Percentiles rank a stretch among this genome's conserved stretches.
These are phyloP conservation scores for Amanita muscaria DNA, from an alignment of 768 basidiomycete genomes.

Conservation along the genomic window DNA sequence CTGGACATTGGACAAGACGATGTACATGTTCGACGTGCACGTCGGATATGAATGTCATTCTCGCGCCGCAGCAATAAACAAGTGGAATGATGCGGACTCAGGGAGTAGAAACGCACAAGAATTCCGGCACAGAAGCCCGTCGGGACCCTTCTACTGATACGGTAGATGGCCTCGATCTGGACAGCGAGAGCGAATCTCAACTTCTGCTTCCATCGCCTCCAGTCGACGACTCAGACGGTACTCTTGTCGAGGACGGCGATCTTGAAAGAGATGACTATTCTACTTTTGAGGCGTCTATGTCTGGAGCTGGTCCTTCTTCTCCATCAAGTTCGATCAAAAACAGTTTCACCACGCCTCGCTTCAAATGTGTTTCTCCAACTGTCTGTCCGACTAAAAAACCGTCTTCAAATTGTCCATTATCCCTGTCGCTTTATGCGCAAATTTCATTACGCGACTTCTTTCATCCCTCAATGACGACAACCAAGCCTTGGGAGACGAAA, in stretches of 20 bases:
- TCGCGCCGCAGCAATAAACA: background rate
- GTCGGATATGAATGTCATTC: slow-evolving; percentile 7
- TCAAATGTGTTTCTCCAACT: background rate
- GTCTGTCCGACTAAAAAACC: background rate
- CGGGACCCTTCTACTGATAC: slow-evolving; percentile 14
- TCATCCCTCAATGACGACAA: slow-evolving; percentile 8
- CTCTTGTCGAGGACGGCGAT: slow-evolving; percentile 42
- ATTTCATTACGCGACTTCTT: slow-evolving; percentile 3
- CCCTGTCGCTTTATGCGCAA: slow-evolving; percentile 1
- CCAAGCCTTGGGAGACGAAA: slow-evolving; percentile 32
- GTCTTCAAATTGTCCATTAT: no score
- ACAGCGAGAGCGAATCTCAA: slow-evolving; percentile 24
- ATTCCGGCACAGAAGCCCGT: no score
- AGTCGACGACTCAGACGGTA: slow-evolving; percentile 50
- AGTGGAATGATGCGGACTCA: background rate
- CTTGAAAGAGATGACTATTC: slow-evolving; percentile 12
- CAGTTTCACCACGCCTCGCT: background rate
- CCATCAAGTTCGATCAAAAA: background rate
- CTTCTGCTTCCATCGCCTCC: slow-evolving; percentile 25
- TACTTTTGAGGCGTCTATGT: no score
- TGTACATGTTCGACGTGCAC: slow-evolving; percentile 58
- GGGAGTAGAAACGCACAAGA: no score
- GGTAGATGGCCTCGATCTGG: slow-evolving; percentile 18
- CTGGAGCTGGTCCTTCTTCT: no score
- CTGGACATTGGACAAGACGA: slow-evolving; percentile 59